Evolutionary conservation across 371 early-diverging fungal genomes (phyloP), one percentile per base, ranked within the genome.

Genomic region (Syncephalastrum contaminatum): DNA sequence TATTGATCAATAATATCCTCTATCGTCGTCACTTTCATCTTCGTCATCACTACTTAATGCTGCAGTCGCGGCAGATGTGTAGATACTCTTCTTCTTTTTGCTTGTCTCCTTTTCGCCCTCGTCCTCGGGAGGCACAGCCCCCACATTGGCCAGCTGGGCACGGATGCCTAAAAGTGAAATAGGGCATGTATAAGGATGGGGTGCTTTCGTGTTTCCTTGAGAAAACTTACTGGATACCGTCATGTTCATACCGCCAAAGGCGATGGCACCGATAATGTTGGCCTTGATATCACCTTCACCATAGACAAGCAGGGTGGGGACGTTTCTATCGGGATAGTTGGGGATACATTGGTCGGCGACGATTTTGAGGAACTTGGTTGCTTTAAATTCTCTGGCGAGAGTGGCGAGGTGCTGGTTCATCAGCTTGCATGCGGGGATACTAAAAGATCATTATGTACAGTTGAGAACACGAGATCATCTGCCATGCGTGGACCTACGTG

Each of bases 311-410:
- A 97, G 69, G 0, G 98, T 95, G n/a, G 94, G 95, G 43, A 94
- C 68, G 67, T 95, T 96, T 43, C 81, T 73, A 69, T 96, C 96
- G 3, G 97, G 97, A 60, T 94, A 97, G 60, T 92, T 90, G 45
- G 87, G 92, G 63, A 97, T 95, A 76, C 96, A 96, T 59, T 92
- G 90, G 56, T 93, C 92, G 4, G 88, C 88, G 13, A 92, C 82
- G 61, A 96, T 96, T 62, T 93, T 93, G 39, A 91, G 66, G 72
- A 98, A 97, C 77, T 98, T 98, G 48, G 91, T 91, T 3, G 91
- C 78, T 48, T 84, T 86, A 75, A 97, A 86, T 67, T 84, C 84
- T 56, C 66, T 66, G 0, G 98, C 95, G n/a, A 98, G 74, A 50
- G 81, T 81, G 8, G 81, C 67, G 48, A 97, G 70, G 58, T 86